A percentile compares a stretch with the other conserved stretches of the same genome.
These are phyloP conservation scores for Datisca glomerata DNA, from an alignment of 306 rosid genomes.

Conservation along the genomic window DNA sequence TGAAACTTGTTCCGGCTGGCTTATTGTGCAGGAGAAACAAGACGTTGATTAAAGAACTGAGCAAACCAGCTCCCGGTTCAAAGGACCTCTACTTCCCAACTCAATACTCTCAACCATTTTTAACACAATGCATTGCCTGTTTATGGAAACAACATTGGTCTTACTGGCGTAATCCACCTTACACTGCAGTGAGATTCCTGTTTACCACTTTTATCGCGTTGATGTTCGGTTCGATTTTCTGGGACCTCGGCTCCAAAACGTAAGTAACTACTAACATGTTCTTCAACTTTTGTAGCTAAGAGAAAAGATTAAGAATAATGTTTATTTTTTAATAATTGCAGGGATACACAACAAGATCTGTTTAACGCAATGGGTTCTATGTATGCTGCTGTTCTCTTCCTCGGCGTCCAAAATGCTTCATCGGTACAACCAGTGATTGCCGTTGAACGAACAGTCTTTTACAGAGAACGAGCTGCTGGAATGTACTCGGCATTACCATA, in stretches of 20 bases:
- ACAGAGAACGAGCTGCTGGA: constrained; percentile 79
- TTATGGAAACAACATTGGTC: constrained; percentile 70
- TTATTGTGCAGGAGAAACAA: constrained; percentile 44
- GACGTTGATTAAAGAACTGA: constrained; percentile 31
- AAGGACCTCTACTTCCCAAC: constrained; percentile 41
- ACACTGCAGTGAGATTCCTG: constrained; percentile 38
- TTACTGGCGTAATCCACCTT: constrained; percentile 52
- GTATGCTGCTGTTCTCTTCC: constrained; percentile 47
- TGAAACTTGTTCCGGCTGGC: background rate
- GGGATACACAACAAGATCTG: constrained; percentile 33
- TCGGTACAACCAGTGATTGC: constrained; percentile 68
- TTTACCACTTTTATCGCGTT: constrained; percentile 36
- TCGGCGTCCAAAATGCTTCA: constrained; percentile 49
- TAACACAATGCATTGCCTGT: constrained; percentile 39
- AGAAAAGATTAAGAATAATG: background rate
- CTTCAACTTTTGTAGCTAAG: background rate
- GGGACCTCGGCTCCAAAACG: constrained; percentile 67
- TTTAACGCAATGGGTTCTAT: constrained; percentile 65
- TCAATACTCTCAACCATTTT: constrained; percentile 35
- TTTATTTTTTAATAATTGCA: constrained; percentile 7
- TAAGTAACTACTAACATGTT: background rate
- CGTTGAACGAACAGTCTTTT: constrained; percentile 68
- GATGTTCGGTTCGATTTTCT: constrained; percentile 62
- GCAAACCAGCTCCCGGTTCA: constrained; percentile 40
- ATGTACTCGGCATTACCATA: constrained; percentile 74